Percentiles rank a stretch among this genome's conserved stretches.
Evolutionary conservation across 73 alveolate genomes (phyloP).

Genomic region (Uronychia binucleata): DNA sequence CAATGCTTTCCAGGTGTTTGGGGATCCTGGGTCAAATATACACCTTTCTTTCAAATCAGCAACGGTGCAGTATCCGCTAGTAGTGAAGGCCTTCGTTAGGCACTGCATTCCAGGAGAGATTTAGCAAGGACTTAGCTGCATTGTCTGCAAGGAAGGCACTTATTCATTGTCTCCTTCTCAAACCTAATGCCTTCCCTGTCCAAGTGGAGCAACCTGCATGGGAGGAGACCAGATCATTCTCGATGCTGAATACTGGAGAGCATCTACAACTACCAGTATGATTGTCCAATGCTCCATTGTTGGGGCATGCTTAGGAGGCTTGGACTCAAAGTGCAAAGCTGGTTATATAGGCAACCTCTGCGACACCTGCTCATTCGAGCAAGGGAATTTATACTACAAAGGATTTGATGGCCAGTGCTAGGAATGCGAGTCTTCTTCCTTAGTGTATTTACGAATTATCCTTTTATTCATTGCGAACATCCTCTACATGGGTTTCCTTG

Average conservation of each 20-base stretch:
- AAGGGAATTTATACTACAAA: background rate
- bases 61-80: background rate
- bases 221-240: background rate
- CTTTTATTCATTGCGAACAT: background rate
- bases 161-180: background rate
- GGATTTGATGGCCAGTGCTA: background rate
- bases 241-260: slow-evolving; percentile 13
- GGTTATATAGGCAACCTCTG: background rate
- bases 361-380: background rate
- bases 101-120: background rate
- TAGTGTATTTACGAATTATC: background rate
- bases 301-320: background rate
- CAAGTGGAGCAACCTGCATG: background rate
- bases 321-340: background rate
- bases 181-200: slow-evolving; percentile 2
- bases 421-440: background rate
- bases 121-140: background rate
- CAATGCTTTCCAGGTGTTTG: too few species aligned
- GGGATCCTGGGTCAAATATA: too few species aligned
- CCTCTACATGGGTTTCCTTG: background rate
- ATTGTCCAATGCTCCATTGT: background rate
- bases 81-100: background rate
- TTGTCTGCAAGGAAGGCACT: background rate
- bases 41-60: too few species aligned
- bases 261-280: background rate